Evolutionary conservation across 805 yeast genomes (phyloP).

Genomic region (Lipomyces yamadae): DNA sequence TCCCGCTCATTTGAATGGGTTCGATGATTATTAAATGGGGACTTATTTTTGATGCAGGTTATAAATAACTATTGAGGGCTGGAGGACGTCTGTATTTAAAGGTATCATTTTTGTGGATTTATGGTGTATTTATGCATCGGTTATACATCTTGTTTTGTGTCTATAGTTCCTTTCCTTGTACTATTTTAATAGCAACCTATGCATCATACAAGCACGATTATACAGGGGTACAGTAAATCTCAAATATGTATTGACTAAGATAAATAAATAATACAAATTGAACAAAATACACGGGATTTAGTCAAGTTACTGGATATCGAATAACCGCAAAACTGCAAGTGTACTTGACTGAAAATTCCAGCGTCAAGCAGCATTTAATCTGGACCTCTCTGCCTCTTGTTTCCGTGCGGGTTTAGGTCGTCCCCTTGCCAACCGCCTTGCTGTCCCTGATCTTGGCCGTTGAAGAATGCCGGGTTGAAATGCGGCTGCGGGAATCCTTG

Average conservation of each 20-base stretch:
- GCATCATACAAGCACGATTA: background rate
- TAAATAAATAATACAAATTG: background rate
- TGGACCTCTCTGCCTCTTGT: slow-evolving; percentile 30
- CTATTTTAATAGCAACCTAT: background rate
- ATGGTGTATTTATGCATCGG: background rate
- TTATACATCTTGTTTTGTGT: slow-evolving; percentile 3
- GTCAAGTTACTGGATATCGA: background rate
- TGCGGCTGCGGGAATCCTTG: slow-evolving; percentile 36
- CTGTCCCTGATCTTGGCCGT: slow-evolving; percentile 31
- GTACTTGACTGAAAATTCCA: background rate
- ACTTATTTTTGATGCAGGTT: background rate
- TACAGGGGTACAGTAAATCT: background rate
- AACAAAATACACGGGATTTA: background rate
- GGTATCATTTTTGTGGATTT: background rate
- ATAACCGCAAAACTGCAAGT: background rate
- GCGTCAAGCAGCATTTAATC: slow-evolving; percentile 7
- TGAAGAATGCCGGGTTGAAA: slow-evolving; percentile 35
- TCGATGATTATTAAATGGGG: background rate
- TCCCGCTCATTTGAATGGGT: background rate
- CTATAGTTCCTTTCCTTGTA: background rate
- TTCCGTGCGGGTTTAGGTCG: slow-evolving; percentile 38
- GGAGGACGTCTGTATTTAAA: background rate
- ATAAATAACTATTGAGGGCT: background rate
- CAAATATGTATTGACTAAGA: background rate
- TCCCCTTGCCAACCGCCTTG: slow-evolving; percentile 31